Evolutionary conservation across 2,329 filamentous ascomycete genomes (phyloP).

Genomic region (Aspergillus puulaauensis): DNA sequence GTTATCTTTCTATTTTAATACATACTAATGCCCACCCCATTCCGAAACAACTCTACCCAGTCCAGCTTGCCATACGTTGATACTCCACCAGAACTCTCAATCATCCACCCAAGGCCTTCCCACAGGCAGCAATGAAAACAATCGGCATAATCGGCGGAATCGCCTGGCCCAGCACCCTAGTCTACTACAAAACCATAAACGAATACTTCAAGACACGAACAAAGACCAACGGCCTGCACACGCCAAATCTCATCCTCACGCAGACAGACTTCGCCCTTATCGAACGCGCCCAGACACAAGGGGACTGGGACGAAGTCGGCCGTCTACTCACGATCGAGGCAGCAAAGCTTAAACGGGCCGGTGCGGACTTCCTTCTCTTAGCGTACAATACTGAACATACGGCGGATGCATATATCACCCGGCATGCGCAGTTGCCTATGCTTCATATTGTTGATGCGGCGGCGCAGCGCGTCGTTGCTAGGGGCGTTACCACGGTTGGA

Average conservation of each 20-base stretch:
- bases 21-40: fast-evolving
- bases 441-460: background rate
- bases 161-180: background rate
- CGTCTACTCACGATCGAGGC: background rate
- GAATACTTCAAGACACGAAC: no score
- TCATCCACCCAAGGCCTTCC: no score
- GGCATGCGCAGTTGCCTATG: background rate
- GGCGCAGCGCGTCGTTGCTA: background rate
- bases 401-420: background rate
- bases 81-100: no score
- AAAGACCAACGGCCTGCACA: background rate
- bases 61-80: no score
- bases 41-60: no score
- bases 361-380: background rate
- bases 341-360: background rate
- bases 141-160: background rate
- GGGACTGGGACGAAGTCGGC: background rate
- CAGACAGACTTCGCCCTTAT: background rate
- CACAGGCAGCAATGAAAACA: background rate
- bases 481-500: background rate
- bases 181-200: background rate
- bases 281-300: no score
- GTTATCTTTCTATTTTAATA: no score
- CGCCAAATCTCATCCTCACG: background rate
- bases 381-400: background rate